These are phyloP conservation scores for Paradendryphiella salina DNA, from an alignment of 2,329 filamentous ascomycete genomes.

Conservation along the genomic window DNA sequence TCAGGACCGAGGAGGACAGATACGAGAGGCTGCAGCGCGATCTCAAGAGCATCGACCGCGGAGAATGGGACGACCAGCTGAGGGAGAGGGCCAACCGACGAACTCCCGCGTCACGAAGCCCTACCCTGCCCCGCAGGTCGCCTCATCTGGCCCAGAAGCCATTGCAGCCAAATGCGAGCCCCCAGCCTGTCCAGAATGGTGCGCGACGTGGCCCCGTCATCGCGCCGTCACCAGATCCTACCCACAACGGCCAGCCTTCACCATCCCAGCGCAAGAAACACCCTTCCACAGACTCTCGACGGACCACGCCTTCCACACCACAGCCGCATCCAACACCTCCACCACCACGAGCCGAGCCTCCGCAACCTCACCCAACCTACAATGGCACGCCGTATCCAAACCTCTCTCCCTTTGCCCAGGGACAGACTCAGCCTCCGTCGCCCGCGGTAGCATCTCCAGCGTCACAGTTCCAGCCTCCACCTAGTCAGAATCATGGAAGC, in stretches of 20 bases:
- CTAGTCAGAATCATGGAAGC: constrained; percentile 27
- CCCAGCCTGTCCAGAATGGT: constrained; percentile 16
- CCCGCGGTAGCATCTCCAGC: constrained; percentile 43
- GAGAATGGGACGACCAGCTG: constrained; percentile 56
- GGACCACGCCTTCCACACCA: constrained; percentile 20
- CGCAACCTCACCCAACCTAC: constrained; percentile 30
- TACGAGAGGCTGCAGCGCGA: constrained; percentile 68
- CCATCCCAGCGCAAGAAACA: constrained; percentile 39
- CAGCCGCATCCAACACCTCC: constrained; percentile 21
- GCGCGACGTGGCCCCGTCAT: constrained; percentile 10
- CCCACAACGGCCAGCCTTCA: constrained; percentile 25
- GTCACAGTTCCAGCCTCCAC: constrained; percentile 38
- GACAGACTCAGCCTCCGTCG: constrained; percentile 26
- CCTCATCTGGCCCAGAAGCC: constrained; percentile 29
- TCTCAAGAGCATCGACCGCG: constrained; percentile 68
- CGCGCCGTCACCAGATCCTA: constrained; percentile 14
- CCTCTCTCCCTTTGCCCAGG: constrained; percentile 45
- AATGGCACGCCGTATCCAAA: constrained; percentile 41
- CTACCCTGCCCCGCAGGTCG: constrained; percentile 31
- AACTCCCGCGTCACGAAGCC: constrained; percentile 28
- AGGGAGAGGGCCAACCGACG: constrained; percentile 30
- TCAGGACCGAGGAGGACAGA: constrained; percentile 72
- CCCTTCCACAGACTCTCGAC: constrained; percentile 17
- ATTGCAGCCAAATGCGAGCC: constrained; percentile 13
- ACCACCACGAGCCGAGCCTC: constrained; percentile 26